Base-by-base conservation (phyloP, 352 stramenopile species). In the Phytophthora pluvialis region DNA sequence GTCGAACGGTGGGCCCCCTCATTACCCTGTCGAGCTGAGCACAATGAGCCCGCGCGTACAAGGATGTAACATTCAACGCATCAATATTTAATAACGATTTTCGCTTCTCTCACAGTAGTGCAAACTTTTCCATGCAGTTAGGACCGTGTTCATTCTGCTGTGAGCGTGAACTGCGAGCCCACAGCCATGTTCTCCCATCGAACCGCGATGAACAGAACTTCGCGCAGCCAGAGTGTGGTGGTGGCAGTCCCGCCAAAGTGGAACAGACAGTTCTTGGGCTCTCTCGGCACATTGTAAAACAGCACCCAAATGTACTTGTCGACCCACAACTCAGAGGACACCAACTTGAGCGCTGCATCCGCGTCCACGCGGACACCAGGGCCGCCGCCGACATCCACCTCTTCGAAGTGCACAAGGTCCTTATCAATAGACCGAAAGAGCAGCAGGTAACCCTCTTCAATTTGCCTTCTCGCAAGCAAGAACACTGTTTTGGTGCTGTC, bases 251-350 rank as follows among this genome's bases (percentile, higher is more conserved):
- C 83, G 32, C 83, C 83, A 55, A 91, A 91, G 60, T 89, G 75
- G 48, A 89, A 89, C 12, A 76, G 28, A 42, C 79, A 86, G 15
- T 57, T 49, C 12, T 70, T 55, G 1, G 56, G 51, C 0, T 72
- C 65, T 0, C 28, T 16, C 25, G 56, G 57, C 9, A 69, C 39
- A 16, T 86, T 79, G 11, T 79, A 72, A 61, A 89, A 83, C 43
- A 91, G 47, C 13, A 84, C 70, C 82, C 82, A 91, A 21, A 81
- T 81, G 64, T 86, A 84, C 60, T 83, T 88, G 32, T 89, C 80
- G 43, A 82, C 69, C 83, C 83, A 91, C 29, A 79, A 47, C 16
- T 78, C 73, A 12, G 66, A 67, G 9, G 57, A 61, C 32, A 61
- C 2, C 40, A 57, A 48, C 32, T 59, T 28, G 29, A 44, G 13